These are phyloP conservation scores for Rubia peregrina DNA, from an alignment of 305 asterid species.

Conservation along the genomic window DNA sequence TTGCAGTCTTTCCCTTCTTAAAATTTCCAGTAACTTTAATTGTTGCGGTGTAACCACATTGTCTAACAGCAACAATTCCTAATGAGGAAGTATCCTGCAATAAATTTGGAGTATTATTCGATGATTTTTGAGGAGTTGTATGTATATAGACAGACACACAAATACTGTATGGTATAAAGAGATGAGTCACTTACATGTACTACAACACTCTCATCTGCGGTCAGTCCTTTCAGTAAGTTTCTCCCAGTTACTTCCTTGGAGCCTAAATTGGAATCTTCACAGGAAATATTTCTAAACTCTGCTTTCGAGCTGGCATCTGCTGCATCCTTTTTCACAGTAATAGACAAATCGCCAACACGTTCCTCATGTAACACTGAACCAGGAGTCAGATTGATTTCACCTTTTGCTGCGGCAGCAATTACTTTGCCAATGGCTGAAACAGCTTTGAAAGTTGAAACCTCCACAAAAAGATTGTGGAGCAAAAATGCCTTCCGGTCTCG, in stretches of 20 bases:
- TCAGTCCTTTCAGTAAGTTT: constrained; percentile 87
- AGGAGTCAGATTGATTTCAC: constrained; percentile 27
- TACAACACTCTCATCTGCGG: constrained; percentile 93
- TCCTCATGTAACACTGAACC: constrained; percentile 66
- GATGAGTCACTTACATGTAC: constrained; percentile 62
- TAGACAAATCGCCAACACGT: constrained; percentile 60
- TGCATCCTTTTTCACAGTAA: constrained; percentile 65
- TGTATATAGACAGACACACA: background rate
- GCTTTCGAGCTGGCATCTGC: constrained; percentile 51
- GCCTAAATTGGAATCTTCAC: constrained; percentile 36
- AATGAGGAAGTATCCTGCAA: constrained; percentile 87
- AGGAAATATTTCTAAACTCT: constrained; percentile 48
- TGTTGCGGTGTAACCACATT: constrained; percentile 82
- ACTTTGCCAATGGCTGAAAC: constrained; percentile 75
- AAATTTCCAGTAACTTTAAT: constrained; percentile 69
- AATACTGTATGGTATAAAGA: background rate
- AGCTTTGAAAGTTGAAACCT: constrained; percentile 76
- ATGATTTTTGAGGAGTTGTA: background rate
- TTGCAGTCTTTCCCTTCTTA: constrained; percentile 40
- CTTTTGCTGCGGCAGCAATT: constrained; percentile 38
- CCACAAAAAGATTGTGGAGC: constrained; percentile 93
- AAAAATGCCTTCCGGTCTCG: constrained; percentile 97
- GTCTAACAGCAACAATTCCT: constrained; percentile 65
- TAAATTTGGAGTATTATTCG: background rate
- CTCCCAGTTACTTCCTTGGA: constrained; percentile 55